phyloP scores from a whole-genome alignment of 2,329 filamentous ascomycete species.

The Penicillium decumbens region DNA sequence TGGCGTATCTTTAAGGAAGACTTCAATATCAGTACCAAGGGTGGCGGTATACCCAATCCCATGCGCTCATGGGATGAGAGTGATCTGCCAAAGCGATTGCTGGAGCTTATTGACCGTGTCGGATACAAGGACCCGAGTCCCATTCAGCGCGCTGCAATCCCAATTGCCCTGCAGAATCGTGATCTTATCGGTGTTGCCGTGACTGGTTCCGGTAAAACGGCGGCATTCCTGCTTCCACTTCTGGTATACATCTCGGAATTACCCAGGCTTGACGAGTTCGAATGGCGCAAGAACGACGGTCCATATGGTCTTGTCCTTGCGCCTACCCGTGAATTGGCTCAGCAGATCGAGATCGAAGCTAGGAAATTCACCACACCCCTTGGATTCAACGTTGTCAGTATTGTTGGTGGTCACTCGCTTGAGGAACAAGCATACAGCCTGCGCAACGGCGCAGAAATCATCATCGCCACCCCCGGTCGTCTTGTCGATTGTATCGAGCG shows the following conservation, averaged over 20 bases:
- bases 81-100: conserved; percentile 66
- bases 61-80: conserved; percentile 95
- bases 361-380: conserved; percentile 86
- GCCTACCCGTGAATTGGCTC: conserved; percentile 92
- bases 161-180: conserved; percentile 84
- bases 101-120: conserved; percentile 76
- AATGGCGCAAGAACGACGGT: conserved; percentile 85
- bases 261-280: conserved; percentile 73
- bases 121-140: conserved; percentile 89
- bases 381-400: conserved; percentile 90
- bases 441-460: conserved; percentile 89
- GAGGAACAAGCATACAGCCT: conserved; percentile 91
- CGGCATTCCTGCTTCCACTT: conserved; percentile 85
- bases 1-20: conserved; percentile 99
- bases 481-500: conserved; percentile 95
- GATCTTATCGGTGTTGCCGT: conserved; percentile 98
- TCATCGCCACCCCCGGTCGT: conserved; percentile 97
- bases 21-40: conserved; percentile 93
- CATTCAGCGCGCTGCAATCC: conserved; percentile 90
- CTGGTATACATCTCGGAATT: conserved; percentile 92
- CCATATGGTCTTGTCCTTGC: conserved; percentile 97
- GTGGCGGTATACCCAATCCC: conserved; percentile 84
- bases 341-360: conserved; percentile 93
- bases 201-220: conserved; percentile 97
- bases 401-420: conserved; percentile 93